Percentiles rank a stretch among this genome's conserved stretches.
These are phyloP conservation scores for Epichloe glyceriae DNA, from an alignment of 2,329 filamentous ascomycete genomes.

Conservation along the genomic window DNA sequence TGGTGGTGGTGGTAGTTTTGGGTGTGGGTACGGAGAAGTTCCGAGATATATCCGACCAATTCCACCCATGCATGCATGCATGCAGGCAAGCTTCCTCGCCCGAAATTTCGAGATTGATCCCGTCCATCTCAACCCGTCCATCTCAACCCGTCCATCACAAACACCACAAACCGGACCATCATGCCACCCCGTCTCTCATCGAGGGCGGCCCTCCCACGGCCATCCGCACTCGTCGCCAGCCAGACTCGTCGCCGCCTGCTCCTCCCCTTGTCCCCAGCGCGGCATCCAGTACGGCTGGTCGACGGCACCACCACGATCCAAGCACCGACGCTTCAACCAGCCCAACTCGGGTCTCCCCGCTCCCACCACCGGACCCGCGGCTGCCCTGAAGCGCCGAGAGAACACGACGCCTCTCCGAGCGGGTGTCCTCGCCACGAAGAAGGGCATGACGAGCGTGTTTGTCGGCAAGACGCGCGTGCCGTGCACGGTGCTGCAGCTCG, in stretches of 20 bases:
- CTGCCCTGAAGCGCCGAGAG: conserved; percentile 45
- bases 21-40: too few relatives aligned
- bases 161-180: conserved; percentile 10
- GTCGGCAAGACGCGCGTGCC: conserved; percentile 64
- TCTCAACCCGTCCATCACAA: too few relatives aligned
- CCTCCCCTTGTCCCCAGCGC: conserved; percentile 30
- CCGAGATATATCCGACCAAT: conserved; percentile 8
- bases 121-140: too few relatives aligned
- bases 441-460: conserved; percentile 91
- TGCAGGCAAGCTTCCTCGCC: background rate
- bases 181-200: conserved; percentile 35
- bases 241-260: conserved; percentile 25
- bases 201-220: conserved; percentile 29
- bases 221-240: conserved; percentile 16
- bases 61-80: too few relatives aligned
- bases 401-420: conserved; percentile 54
- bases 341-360: conserved; percentile 39
- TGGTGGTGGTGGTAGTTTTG: too few relatives aligned
- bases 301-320: conserved; percentile 37
- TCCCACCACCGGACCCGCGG: conserved; percentile 44
- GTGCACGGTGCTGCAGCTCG: conserved; percentile 88
- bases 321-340: conserved; percentile 50
- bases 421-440: conserved; percentile 77
- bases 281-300: conserved; percentile 49
- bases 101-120: background rate